phyloP scores from a whole-genome alignment of 805 yeast species.

The Candida nanaspora region DNA sequence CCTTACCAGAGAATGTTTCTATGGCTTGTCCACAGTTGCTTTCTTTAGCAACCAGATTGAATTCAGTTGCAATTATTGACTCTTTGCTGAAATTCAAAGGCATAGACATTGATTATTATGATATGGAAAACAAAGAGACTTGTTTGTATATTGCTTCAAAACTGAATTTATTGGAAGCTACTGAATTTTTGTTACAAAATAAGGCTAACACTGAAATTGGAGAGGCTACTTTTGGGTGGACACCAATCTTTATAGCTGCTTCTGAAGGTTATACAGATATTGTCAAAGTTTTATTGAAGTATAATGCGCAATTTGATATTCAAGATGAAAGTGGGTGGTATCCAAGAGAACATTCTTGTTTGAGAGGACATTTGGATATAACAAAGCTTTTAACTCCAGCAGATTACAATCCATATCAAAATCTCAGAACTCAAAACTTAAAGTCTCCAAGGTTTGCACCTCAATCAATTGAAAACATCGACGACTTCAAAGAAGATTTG shows the following conservation, averaged over 20 bases:
- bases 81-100: conserved; percentile 48
- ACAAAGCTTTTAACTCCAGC: conserved; percentile 54
- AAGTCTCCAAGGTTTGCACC: conserved; percentile 14
- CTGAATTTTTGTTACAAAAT: conserved; percentile 42
- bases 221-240: conserved; percentile 85
- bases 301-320: conserved; percentile 46
- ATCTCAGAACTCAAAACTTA: conserved; percentile 9
- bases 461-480: conserved; percentile 3
- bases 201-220: conserved; percentile 72
- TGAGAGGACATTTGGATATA: conserved; percentile 76
- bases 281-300: conserved; percentile 44
- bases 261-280: conserved; percentile 68
- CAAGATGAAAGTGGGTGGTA: conserved; percentile 91
- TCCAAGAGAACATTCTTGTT: conserved; percentile 93
- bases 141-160: conserved; percentile 78
- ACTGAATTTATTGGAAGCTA: conserved; percentile 46
- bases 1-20: conserved; percentile 28
- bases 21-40: conserved; percentile 51
- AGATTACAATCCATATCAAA: conserved; percentile 29
- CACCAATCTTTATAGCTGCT: conserved; percentile 86
- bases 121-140: conserved; percentile 61
- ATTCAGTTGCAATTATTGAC: conserved; percentile 49
- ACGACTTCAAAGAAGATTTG: conserved; percentile 6
- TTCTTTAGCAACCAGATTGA: conserved; percentile 60
- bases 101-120: conserved; percentile 57